These are phyloP conservation scores for Blastomyces parvus DNA, from an alignment of 2,329 filamentous ascomycete species.

Conservation along the genomic window DNA sequence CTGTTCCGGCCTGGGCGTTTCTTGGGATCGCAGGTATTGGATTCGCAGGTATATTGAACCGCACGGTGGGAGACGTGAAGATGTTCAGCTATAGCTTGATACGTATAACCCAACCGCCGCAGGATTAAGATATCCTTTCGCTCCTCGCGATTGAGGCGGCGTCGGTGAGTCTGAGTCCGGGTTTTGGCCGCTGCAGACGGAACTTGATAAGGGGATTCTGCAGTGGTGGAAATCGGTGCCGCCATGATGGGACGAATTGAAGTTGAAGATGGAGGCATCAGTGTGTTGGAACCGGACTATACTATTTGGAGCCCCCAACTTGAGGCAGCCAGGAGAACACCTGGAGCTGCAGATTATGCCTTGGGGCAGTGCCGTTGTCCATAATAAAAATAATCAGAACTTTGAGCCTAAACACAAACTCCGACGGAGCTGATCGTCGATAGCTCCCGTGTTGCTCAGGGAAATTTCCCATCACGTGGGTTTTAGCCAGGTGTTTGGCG, in stretches of 20 bases:
- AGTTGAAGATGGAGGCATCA: not conserved
- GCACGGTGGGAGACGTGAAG: slow-evolving; percentile 2
- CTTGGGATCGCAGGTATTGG: slow-evolving; percentile 5
- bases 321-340: slow-evolving; percentile 2
- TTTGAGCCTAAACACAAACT: not conserved
- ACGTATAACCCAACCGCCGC: slow-evolving; percentile 4
- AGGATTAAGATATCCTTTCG: slow-evolving; percentile 1
- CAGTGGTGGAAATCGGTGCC: not conserved
- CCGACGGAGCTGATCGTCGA: slow-evolving; percentile 1
- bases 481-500: not conserved
- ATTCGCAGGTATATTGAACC: slow-evolving; percentile 5
- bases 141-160: slow-evolving; percentile 6
- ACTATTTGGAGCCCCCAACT: not conserved
- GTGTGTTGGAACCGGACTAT: not conserved
- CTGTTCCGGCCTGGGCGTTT: slow-evolving; percentile 4
- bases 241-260: not conserved
- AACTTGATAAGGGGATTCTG: not conserved
- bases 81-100: slow-evolving; percentile 5
- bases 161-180: not conserved
- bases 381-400: not conserved
- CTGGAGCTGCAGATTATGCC: not conserved
- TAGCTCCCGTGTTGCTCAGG: not conserved
- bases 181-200: not conserved
- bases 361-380: slow-evolving; percentile 1
- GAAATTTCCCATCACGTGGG: slow-evolving; percentile 3